Percentiles rank a stretch among this genome's conserved stretches.
Evolutionary conservation across 441 rosid species (phyloP).

Genomic region (Eruca vesicaria): DNA sequence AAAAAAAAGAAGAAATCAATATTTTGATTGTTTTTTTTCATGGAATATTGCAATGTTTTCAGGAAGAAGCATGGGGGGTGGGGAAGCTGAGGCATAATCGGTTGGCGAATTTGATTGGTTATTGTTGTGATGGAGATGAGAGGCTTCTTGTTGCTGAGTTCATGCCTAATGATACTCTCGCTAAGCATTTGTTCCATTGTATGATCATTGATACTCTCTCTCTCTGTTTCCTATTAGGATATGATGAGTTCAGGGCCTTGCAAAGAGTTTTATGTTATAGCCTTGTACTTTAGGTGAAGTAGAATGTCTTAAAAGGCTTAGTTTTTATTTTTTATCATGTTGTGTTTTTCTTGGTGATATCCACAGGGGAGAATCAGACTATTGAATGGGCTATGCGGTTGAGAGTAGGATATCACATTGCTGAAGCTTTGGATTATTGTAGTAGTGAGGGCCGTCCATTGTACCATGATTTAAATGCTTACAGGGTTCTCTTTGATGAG

Average conservation of each 20-base stretch:
- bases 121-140: constrained; percentile 93
- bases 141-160: constrained; percentile 94
- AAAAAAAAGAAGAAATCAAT: not conserved
- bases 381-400: constrained; percentile 95
- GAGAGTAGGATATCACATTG: constrained; percentile 84
- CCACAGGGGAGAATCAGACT: constrained; percentile 95
- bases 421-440: constrained; percentile 92
- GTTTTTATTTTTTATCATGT: not conserved
- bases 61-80: constrained; percentile 93
- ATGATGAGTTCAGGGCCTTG: not conserved
- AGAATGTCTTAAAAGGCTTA: not conserved
- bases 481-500: constrained; percentile 97
- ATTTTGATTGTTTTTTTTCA: not conserved
- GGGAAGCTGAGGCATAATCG: constrained; percentile 83
- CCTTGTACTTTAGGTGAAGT: not conserved
- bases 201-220: constrained; percentile 7
- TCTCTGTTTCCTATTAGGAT: no score
- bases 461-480: constrained; percentile 93
- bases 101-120: constrained; percentile 92
- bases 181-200: constrained; percentile 97
- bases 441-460: constrained; percentile 75
- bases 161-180: constrained; percentile 94
- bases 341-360: constrained; percentile 20
- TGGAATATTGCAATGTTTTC: not conserved
- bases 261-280: not conserved